Conservation (phyloP, 805 yeast species). For the Saturnispora saitoi region DNA sequence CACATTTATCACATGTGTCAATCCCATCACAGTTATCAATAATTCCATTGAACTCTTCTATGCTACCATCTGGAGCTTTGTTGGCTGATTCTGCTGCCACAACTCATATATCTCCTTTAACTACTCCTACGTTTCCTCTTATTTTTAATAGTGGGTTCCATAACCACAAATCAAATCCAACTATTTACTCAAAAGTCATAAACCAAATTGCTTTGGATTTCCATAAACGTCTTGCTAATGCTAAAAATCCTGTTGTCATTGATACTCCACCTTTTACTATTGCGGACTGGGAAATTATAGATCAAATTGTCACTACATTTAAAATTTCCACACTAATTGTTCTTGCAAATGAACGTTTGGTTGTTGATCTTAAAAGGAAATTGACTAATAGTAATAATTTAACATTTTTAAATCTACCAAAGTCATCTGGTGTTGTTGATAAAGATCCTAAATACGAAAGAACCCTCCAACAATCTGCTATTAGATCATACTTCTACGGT, state of each 20-base stretch:
- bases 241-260: constrained; percentile 47
- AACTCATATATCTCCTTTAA: constrained; percentile 1
- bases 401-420: constrained; percentile 51
- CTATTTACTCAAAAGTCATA: not conserved
- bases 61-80: not conserved
- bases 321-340: constrained; percentile 53
- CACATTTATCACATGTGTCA: constrained; percentile 40
- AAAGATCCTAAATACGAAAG: constrained; percentile 62
- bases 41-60: not conserved
- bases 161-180: constrained; percentile 1
- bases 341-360: constrained; percentile 66
- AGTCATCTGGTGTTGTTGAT: constrained; percentile 71
- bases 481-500: constrained; percentile 89
- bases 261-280: constrained; percentile 64
- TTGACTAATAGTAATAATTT: constrained; percentile 25
- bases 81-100: constrained; percentile 6
- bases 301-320: constrained; percentile 50
- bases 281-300: constrained; percentile 43
- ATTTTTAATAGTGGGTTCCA: constrained; percentile 3
- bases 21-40: constrained; percentile 84
- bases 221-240: constrained; percentile 34
- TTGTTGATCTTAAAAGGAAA: constrained; percentile 52
- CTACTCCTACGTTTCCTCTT: not conserved
- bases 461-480: constrained; percentile 63
- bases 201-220: constrained; percentile 3